A percentile compares a stretch with the other conserved stretches of the same genome.
Conservation (phyloP, 1,139 yeast genomes). For the Candida pseudocylindracea region DNA sequence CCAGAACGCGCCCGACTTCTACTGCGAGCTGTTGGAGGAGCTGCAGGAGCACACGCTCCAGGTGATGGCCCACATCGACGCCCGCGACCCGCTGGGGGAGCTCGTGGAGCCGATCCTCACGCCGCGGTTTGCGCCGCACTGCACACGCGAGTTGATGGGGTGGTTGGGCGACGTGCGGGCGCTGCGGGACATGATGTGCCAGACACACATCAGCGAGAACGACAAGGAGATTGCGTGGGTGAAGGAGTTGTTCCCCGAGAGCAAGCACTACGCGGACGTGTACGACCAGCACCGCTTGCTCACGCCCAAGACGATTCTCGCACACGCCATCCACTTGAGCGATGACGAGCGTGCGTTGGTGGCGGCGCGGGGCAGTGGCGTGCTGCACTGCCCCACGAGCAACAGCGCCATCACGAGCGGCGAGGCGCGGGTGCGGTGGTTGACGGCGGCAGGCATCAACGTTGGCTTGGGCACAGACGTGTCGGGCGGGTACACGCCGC, state of each 20-base stretch:
- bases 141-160: slow-evolving; percentile 36
- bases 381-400: slow-evolving; percentile 87
- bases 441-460: slow-evolving; percentile 43
- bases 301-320: slow-evolving; percentile 48
- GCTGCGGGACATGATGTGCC: slow-evolving; percentile 19
- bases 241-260: slow-evolving; percentile 47
- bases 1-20: slow-evolving; percentile 31
- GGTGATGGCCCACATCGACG: slow-evolving; percentile 32
- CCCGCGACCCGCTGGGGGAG: slow-evolving; percentile 20
- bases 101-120: slow-evolving; percentile 60
- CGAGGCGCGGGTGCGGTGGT: slow-evolving; percentile 55
- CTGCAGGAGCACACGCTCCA: slow-evolving; percentile 33
- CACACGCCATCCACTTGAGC: slow-evolving; percentile 69
- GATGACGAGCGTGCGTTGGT: slow-evolving; percentile 41
- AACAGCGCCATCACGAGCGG: slow-evolving; percentile 83
- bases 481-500: slow-evolving; percentile 77
- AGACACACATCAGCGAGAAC: slow-evolving; percentile 82
- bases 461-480: slow-evolving; percentile 84
- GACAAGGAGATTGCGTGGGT: slow-evolving; percentile 57
- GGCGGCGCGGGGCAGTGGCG: slow-evolving; percentile 33
- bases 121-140: slow-evolving; percentile 88
- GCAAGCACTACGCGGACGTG: slow-evolving; percentile 48
- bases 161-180: slow-evolving; percentile 26
- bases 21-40: slow-evolving; percentile 37
- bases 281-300: slow-evolving; percentile 45